Evolutionary conservation across 495 filamentous ascomycete genomes (phyloP).

Genomic region (Cairneyella variabilis): DNA sequence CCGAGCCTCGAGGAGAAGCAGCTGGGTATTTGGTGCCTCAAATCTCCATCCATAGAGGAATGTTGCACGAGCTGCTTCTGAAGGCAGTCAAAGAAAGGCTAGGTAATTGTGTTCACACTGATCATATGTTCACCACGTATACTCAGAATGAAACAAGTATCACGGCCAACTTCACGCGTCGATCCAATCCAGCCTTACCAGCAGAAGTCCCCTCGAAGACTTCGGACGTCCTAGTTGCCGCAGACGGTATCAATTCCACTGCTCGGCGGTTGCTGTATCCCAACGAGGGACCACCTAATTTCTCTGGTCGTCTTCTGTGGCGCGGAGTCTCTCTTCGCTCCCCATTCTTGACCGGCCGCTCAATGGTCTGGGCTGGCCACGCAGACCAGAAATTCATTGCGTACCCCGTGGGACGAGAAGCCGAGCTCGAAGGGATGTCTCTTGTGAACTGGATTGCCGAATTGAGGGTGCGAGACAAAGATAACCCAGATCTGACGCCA

Average conservation of each 20-base stretch:
- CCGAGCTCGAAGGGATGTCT: slow-evolving; percentile 22
- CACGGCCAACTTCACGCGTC: slow-evolving; percentile 6
- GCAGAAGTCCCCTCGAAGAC: not conserved
- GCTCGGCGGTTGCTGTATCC: slow-evolving; percentile 8
- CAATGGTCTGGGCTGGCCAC: slow-evolving; percentile 32
- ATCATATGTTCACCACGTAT: slow-evolving; percentile 9
- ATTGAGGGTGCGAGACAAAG: slow-evolving; percentile 25
- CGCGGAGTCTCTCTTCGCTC: not conserved
- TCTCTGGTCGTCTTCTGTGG: slow-evolving; percentile 8
- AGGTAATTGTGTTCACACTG: slow-evolving; percentile 7
- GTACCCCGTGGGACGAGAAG: slow-evolving; percentile 27
- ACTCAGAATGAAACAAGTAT: slow-evolving; percentile 7
- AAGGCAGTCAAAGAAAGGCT: slow-evolving; percentile 7
- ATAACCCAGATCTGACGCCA: slow-evolving; percentile 29
- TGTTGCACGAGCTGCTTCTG: slow-evolving; percentile 10
- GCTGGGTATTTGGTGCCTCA: slow-evolving; percentile 12
- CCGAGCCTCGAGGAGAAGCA: slow-evolving; percentile 9
- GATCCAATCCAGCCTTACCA: slow-evolving; percentile 1
- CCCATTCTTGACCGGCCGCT: slow-evolving; percentile 21
- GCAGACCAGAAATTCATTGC: slow-evolving; percentile 33
- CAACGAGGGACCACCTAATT: slow-evolving; percentile 12
- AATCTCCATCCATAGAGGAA: slow-evolving; percentile 9
- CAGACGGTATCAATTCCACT: slow-evolving; percentile 12
- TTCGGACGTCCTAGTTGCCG: slow-evolving; percentile 7
- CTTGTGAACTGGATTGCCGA: slow-evolving; percentile 33